These are phyloP conservation scores for Anisogramma anomala DNA, from an alignment of 2,329 filamentous ascomycete species.

Conservation along the genomic window DNA sequence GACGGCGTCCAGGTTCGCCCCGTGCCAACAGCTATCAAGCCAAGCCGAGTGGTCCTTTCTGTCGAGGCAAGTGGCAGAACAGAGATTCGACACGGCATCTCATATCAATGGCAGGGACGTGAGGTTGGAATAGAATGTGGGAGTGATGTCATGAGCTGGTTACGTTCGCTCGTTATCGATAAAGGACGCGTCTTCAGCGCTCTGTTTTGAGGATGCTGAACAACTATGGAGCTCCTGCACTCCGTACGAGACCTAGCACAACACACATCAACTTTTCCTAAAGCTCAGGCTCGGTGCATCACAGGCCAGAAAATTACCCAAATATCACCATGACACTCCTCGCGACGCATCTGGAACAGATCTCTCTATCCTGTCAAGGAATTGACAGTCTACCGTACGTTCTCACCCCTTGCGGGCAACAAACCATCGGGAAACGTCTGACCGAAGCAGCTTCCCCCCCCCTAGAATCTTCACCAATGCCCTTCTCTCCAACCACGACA, in stretches of 20 bases:
- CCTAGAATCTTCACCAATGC: slow-evolving; percentile 96
- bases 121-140: background rate
- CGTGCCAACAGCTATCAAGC: background rate
- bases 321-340: slow-evolving; percentile 51
- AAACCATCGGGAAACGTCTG: background rate
- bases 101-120: background rate
- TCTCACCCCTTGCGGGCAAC: too few relatives aligned
- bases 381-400: slow-evolving; percentile 64
- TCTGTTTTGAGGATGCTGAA: background rate
- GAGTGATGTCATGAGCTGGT: slow-evolving; percentile 6
- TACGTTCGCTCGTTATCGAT: too few relatives aligned
- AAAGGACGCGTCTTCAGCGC: background rate
- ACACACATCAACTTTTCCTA: background rate
- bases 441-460: slow-evolving; percentile 57
- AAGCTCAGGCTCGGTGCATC: too few relatives aligned
- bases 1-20: background rate
- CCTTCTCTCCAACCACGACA: slow-evolving; percentile 76
- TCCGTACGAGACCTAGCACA: background rate
- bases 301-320: too few relatives aligned
- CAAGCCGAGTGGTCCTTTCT: background rate
- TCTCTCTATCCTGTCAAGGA: slow-evolving; percentile 61
- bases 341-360: slow-evolving; percentile 63
- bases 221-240: background rate
- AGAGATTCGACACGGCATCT: background rate
- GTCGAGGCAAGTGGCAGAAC: too few relatives aligned